Conservation (phyloP, 2,329 filamentous ascomycete species). For the Penicillium occitanis region DNA sequence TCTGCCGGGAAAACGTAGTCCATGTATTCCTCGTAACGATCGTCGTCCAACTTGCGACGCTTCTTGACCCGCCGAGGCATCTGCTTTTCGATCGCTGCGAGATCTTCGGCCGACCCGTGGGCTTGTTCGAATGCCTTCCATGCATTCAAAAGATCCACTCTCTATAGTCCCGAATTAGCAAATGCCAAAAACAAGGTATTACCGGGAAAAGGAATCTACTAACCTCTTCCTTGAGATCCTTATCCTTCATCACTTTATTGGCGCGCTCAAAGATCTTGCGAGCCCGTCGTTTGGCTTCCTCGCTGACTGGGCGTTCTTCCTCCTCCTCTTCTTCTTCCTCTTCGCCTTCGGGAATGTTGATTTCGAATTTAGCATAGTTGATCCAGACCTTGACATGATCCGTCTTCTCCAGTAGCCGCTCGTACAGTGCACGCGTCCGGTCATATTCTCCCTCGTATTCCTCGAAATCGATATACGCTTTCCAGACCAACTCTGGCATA, state of each 20-base stretch:
- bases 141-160: slow-evolving; percentile 85
- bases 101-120: slow-evolving; percentile 72
- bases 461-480: slow-evolving; percentile 97
- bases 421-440: slow-evolving; percentile 76
- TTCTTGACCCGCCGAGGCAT: slow-evolving; percentile 95
- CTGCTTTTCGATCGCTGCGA: slow-evolving; percentile 81
- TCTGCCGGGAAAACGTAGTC: slow-evolving; percentile 97
- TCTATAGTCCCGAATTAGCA: slow-evolving; percentile 47
- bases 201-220: slow-evolving; percentile 25
- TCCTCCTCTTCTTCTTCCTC: slow-evolving; percentile 62
- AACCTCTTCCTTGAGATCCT: slow-evolving; percentile 84
- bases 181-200: slow-evolving; percentile 5
- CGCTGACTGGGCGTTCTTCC: slow-evolving; percentile 65
- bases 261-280: slow-evolving; percentile 82
- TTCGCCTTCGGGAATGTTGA: slow-evolving; percentile 78
- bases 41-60: slow-evolving; percentile 85
- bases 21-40: slow-evolving; percentile 92
- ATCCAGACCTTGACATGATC: slow-evolving; percentile 99
- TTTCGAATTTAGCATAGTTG: slow-evolving; percentile 96
- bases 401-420: slow-evolving; percentile 89
- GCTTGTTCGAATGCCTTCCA: slow-evolving; percentile 91
- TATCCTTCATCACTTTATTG: slow-evolving; percentile 82
- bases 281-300: slow-evolving; percentile 78
- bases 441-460: slow-evolving; percentile 93
- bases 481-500: slow-evolving; percentile 98